Evolutionary conservation across 2,329 filamentous ascomycete genomes (phyloP), one percentile per base, ranked within the genome.

Genomic region (Penicillium olsonii): DNA sequence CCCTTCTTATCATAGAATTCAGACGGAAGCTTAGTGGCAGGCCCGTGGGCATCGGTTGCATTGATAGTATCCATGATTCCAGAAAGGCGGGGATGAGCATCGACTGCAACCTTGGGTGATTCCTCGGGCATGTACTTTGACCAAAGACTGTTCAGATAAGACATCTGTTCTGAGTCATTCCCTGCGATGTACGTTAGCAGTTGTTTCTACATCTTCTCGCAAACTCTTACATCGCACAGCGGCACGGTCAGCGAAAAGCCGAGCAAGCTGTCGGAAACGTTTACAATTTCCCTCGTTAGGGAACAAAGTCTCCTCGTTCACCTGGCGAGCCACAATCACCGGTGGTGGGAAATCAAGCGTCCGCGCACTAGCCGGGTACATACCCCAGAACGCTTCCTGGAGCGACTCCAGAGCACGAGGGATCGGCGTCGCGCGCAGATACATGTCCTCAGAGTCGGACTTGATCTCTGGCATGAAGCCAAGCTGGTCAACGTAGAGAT

Each of bases 21-120:
- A 9, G 79, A 77, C 0, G 94, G 94, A 2, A 97, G 79, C 38
- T 80, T 84, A 0, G 92, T 96, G 10, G 82, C 81, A 0, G 87
- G 83, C 0, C 89, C 90, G 67, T 97, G 94, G 2, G 92, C 92
- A 11, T 88, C 78, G 0, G 90, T 95, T 6, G 90, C 84, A 67
- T 96, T 97, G 64, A 97, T 82, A 0, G 90, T 94, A 72, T 99
- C 94, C 87, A 95, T 90, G 62, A 99, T 87, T 45, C 94, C 94
- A 5, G 85, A 91, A 11, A 97, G 78, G 37, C 92, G 81, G 0
- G 94, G 94, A 52, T 87, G 86, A 1, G 85, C 86, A 69, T 96
- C 91, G 8, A 97, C 89, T 20, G 87, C 88, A 8, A 96, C 85
- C 33, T 80, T 78, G 10, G 81, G 81, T 24, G 77, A 79, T 29